A percentile compares a stretch with the other conserved stretches of the same genome.
These are phyloP conservation scores for Cucurbita moschata DNA, from an alignment of 306 rosid genomes.

Conservation along the genomic window DNA sequence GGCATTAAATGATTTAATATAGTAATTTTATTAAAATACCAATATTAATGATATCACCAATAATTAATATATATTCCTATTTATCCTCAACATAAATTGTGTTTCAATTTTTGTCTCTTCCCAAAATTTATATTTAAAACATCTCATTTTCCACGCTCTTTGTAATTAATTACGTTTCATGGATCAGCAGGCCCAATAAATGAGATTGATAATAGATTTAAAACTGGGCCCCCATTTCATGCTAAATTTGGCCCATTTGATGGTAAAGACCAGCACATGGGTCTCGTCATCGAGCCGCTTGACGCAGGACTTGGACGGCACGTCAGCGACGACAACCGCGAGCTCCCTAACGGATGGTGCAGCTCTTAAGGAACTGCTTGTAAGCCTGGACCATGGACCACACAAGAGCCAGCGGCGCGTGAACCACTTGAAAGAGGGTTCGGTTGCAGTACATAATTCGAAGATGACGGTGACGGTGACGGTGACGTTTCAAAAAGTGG, in stretches of 20 bases:
- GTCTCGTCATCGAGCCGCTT: constrained; percentile 36
- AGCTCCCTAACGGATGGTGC: constrained; percentile 26
- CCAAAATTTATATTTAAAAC: no score
- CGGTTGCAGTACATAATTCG: not conserved
- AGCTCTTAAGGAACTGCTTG: constrained; percentile 35
- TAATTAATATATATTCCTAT: no score
- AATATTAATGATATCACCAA: no score
- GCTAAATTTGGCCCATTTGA: constrained; percentile 6
- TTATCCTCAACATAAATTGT: no score
- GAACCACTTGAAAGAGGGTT: constrained; percentile 25
- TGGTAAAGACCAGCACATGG: constrained; percentile 32
- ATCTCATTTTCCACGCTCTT: no score
- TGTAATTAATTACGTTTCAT: not conserved
- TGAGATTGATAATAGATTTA: not conserved
- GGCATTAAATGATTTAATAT: no score
- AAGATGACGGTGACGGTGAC: not conserved
- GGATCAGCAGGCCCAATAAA: not conserved
- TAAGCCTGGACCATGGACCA: constrained; percentile 49
- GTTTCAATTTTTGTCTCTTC: no score
- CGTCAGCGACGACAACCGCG: constrained; percentile 19
- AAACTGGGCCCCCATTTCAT: not conserved
- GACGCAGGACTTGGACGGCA: constrained; percentile 11
- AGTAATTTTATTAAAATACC: no score
- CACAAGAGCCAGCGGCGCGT: constrained; percentile 38
- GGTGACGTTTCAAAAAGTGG: not conserved